Percentiles rank a stretch among this genome's conserved stretches.
Conservation (phyloP, 2,329 filamentous ascomycete genomes). For the Chaetomium sp. region DNA sequence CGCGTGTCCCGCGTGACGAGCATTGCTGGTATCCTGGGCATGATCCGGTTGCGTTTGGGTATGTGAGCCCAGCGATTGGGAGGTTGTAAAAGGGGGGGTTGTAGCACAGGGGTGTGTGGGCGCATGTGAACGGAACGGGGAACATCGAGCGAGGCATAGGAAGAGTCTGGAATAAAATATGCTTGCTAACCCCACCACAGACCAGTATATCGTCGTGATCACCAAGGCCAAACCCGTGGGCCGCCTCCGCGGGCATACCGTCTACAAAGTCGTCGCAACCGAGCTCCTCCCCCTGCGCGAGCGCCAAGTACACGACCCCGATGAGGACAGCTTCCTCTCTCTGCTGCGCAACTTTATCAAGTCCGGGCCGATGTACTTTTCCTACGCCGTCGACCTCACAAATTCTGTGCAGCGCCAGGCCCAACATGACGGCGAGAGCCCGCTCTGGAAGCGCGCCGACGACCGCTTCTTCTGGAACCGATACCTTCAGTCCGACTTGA, state of each 20-base stretch:
- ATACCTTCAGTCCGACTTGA: conserved; percentile 84
- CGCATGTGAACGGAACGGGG: too few species aligned
- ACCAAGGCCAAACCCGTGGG: conserved; percentile 90
- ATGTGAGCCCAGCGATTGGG: conserved; percentile 26
- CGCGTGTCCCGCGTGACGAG: conserved; percentile 71
- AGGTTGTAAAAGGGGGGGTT: too few species aligned
- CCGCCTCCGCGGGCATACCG: conserved; percentile 87
- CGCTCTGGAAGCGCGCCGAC: conserved; percentile 87
- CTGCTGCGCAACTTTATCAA: conserved; percentile 78
- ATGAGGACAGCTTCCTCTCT: conserved; percentile 85
- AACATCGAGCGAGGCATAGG: too few species aligned
- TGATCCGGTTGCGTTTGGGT: conserved; percentile 91
- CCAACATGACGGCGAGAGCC: conserved; percentile 61
- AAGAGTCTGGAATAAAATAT: too few species aligned
- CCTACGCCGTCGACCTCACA: conserved; percentile 92
- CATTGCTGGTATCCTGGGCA: conserved; percentile 88
- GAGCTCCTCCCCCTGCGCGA: conserved; percentile 93
- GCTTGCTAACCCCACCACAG: conserved; percentile 30
- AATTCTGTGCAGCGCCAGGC: conserved; percentile 95
- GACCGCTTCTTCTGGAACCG: conserved; percentile 99
- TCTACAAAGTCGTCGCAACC: conserved; percentile 86
- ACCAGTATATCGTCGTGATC: conserved; percentile 96
- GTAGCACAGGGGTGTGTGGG: too few species aligned
- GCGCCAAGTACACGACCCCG: conserved; percentile 80
- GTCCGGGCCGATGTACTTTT: conserved; percentile 91